Evolutionary conservation across 2,329 filamentous ascomycete genomes (phyloP).

Genomic region (Scedosporium minutisporum): DNA sequence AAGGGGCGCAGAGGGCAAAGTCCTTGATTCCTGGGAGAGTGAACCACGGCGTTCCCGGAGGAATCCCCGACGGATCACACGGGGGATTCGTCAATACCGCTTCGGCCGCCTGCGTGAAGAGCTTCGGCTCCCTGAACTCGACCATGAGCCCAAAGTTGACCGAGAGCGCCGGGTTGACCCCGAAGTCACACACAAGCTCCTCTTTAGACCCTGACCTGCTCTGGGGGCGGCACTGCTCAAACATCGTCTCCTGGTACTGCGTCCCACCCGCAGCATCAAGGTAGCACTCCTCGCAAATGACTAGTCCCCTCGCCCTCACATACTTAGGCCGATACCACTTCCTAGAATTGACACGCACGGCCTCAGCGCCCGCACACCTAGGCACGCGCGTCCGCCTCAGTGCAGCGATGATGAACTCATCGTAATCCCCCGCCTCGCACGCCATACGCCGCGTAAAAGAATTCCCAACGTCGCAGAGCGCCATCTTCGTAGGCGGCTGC

Average conservation of each 20-base stretch:
- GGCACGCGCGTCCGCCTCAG: not conserved
- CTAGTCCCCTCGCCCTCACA: not conserved
- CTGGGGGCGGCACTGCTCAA: not conserved
- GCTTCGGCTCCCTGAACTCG: slow-evolving; percentile 2
- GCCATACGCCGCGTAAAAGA: slow-evolving; percentile 4
- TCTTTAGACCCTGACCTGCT: too few species aligned
- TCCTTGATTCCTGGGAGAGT: slow-evolving; percentile 2
- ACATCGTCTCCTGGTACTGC: slow-evolving; percentile 6
- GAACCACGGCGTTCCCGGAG: not conserved
- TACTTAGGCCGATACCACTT: slow-evolving; percentile 2
- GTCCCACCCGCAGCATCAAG: slow-evolving; percentile 4
- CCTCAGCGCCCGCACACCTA: not conserved
- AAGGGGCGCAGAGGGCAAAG: slow-evolving; percentile 3
- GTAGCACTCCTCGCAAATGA: slow-evolving; percentile 4
- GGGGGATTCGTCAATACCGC: not conserved
- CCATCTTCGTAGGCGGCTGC: slow-evolving; percentile 5
- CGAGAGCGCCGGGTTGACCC: not conserved
- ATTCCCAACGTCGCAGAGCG: slow-evolving; percentile 4
- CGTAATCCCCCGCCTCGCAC: slow-evolving; percentile 6
- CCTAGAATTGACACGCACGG: not conserved
- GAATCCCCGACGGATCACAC: not conserved
- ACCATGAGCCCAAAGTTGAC: slow-evolving; percentile 7
- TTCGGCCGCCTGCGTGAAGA: slow-evolving; percentile 4
- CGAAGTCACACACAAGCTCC: slow-evolving; percentile 1
- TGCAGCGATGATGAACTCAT: slow-evolving; percentile 2